A percentile compares a stretch with the other conserved stretches of the same genome.
Conservation (phyloP, 2,329 filamentous ascomycete genomes). For the Furcasterigmium sp. region DNA sequence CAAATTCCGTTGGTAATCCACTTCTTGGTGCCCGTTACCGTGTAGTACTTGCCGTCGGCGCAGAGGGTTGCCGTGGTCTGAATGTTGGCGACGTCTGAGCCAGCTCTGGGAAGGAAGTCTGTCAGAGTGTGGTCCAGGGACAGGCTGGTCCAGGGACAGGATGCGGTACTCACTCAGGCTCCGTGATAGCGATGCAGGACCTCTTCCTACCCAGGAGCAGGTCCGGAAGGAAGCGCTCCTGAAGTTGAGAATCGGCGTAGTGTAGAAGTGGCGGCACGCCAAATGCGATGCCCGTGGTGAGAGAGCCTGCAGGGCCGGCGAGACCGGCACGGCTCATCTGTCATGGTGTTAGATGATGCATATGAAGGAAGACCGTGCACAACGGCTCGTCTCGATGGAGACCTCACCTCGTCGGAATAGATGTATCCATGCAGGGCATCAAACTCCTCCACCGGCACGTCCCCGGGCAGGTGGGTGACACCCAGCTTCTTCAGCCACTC, state of each 20-base stretch:
- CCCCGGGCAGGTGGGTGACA: conserved; percentile 61
- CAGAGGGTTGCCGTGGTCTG: conserved; percentile 60
- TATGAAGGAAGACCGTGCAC: too few relatives aligned
- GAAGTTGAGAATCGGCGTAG: conserved; percentile 56
- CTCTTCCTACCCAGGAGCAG: conserved; percentile 62
- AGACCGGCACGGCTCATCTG: conserved; percentile 63
- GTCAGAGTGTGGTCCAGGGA: rapidly evolving
- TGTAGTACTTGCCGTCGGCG: conserved; percentile 59
- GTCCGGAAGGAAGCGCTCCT: conserved; percentile 63
- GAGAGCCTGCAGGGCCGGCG: conserved; percentile 54
- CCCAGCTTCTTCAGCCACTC: conserved; percentile 61
- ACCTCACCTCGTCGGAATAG: conserved; percentile 50
- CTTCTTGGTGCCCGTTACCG: conserved; percentile 74
- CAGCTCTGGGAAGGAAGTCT: conserved; percentile 36
- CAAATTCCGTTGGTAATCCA: conserved; percentile 74
- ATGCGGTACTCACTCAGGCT: conserved; percentile 47
- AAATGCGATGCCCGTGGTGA: conserved; percentile 69
- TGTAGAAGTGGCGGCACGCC: conserved; percentile 68
- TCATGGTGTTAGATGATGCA: not conserved
- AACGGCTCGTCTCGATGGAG: too few relatives aligned
- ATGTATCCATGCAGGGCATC: conserved; percentile 68
- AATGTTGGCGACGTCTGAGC: conserved; percentile 70
- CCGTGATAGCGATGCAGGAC: conserved; percentile 73
- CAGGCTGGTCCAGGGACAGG: not conserved
- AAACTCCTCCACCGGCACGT: conserved; percentile 66